phyloP scores from a whole-genome alignment of 495 filamentous ascomycete species.

The Venustampulla echinocandica region DNA sequence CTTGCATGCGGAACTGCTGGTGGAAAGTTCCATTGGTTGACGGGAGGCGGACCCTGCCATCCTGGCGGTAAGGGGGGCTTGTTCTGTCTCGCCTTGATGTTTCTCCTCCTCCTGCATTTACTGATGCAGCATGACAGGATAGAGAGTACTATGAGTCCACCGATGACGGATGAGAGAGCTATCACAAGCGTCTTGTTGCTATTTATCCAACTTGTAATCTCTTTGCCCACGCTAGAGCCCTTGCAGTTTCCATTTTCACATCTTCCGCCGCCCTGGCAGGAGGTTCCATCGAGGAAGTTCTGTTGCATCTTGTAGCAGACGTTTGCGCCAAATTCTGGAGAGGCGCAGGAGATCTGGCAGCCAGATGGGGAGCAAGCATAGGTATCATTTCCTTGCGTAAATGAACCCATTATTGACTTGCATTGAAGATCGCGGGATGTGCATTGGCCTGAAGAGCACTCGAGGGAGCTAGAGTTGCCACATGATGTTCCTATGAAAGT shows the following conservation, averaged over 20 bases:
- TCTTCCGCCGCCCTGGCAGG: slow-evolving; percentile 70
- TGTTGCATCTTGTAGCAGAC: slow-evolving; percentile 71
- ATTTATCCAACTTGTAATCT: slow-evolving; percentile 57
- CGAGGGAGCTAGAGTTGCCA: slow-evolving; percentile 49
- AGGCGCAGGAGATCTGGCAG: slow-evolving; percentile 70
- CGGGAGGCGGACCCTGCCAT: background rate
- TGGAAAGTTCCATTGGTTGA: background rate
- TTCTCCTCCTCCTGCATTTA: slow-evolving; percentile 39
- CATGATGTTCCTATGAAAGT: slow-evolving; percentile 39
- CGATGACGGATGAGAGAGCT: slow-evolving; percentile 59
- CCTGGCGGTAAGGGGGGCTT: slow-evolving; percentile 9
- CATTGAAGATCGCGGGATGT: slow-evolving; percentile 90
- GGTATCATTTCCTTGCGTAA: slow-evolving; percentile 62
- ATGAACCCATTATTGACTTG: slow-evolving; percentile 73
- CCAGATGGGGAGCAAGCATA: slow-evolving; percentile 67
- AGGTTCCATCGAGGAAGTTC: slow-evolving; percentile 90
- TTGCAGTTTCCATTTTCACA: slow-evolving; percentile 68
- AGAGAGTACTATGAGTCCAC: slow-evolving; percentile 54
- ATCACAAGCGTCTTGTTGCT: slow-evolving; percentile 69
- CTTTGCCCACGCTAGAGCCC: slow-evolving; percentile 50
- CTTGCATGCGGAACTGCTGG: background rate
- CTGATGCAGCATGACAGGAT: slow-evolving; percentile 51
- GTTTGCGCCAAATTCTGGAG: slow-evolving; percentile 53
- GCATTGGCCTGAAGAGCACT: slow-evolving; percentile 89
- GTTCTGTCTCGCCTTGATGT: background rate